phyloP scores from a whole-genome alignment of 73 alveolate species.

The Tetrahymena elliotti region DNA sequence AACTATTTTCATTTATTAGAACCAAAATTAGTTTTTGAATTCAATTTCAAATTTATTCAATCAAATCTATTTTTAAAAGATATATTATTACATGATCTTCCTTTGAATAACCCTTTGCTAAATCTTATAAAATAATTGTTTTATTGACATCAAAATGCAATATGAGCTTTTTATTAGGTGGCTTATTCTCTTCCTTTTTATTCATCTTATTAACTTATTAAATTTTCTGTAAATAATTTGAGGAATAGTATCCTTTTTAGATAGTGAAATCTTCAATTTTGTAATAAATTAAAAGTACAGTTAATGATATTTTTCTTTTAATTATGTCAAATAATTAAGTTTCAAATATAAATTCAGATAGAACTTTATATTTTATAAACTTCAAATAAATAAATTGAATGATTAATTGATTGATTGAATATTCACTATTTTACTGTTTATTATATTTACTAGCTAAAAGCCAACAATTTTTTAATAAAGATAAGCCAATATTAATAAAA shows the following conservation, averaged over 20 bases:
- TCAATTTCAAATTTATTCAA: no score
- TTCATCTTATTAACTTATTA: not conserved
- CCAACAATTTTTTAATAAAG: not conserved
- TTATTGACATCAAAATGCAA: conserved; percentile 77
- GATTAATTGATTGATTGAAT: not conserved
- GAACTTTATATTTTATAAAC: not conserved
- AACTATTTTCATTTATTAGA: conserved; percentile 21
- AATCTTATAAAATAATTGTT: conserved; percentile 68
- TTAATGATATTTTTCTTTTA: not conserved
- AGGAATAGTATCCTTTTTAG: not conserved
- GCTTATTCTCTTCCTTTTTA: not conserved
- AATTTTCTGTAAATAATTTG: not conserved
- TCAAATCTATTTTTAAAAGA: no score
- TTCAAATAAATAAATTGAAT: not conserved
- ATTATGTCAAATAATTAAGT: not conserved
- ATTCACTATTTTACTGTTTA: not conserved
- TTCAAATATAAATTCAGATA: not conserved
- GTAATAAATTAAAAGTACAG: not conserved
- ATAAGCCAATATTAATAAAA: no score
- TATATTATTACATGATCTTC: conserved; percentile 35
- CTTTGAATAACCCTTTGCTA: conserved; percentile 36
- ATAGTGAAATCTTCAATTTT: not conserved
- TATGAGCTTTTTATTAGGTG: conserved; percentile 44
- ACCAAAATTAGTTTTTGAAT: not conserved
- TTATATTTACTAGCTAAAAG: not conserved